Conservation (phyloP, 2,329 filamentous ascomycete species). For the Colletotrichum tropicicola region DNA sequence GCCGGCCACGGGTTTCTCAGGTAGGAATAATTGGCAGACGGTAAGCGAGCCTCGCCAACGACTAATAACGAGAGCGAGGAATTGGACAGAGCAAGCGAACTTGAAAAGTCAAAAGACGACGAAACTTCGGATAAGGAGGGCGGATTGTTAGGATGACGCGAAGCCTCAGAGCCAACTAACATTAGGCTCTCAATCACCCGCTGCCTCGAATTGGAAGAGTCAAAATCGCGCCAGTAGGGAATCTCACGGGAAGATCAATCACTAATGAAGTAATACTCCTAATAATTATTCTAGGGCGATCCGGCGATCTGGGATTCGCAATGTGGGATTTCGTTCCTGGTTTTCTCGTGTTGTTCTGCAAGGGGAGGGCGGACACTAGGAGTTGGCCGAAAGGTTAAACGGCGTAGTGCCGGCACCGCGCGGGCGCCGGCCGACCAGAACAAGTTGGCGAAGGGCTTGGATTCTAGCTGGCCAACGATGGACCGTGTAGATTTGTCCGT, state of each 20-base stretch:
- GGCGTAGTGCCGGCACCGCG: background rate
- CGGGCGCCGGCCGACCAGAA: background rate
- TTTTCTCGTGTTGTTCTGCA: background rate
- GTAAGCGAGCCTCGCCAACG: background rate
- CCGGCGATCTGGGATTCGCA: background rate
- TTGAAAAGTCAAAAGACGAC: background rate
- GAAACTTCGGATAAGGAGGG: background rate
- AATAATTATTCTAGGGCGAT: background rate
- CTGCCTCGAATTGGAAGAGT: background rate
- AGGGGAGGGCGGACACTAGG: background rate
- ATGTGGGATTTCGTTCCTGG: background rate
- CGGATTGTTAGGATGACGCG: slow-evolving; percentile 15
- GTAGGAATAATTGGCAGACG: background rate
- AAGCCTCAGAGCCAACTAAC: background rate
- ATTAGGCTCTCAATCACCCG: background rate
- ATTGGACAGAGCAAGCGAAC: background rate
- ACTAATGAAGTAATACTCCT: background rate
- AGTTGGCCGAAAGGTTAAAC: background rate
- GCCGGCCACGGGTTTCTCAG: background rate
- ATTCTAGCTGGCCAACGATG: background rate
- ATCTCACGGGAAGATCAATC: background rate
- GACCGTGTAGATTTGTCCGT: background rate
- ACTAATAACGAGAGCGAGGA: background rate
- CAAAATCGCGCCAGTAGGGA: background rate
- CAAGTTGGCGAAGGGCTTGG: background rate